phyloP scores from a whole-genome alignment of 495 filamentous ascomycete species.

The Viridothelium virens region DNA sequence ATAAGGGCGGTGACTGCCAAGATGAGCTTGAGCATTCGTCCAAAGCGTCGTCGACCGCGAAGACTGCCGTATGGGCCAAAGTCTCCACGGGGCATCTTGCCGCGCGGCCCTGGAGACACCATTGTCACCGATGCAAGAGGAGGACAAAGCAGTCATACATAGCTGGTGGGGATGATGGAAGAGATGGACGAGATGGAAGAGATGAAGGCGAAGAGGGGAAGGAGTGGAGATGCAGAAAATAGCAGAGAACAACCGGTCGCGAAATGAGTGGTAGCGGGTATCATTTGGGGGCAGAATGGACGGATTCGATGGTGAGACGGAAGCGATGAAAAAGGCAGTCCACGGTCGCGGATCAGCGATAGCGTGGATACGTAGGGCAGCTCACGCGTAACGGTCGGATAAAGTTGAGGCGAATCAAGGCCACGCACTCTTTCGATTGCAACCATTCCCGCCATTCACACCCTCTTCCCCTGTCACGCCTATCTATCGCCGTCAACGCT shows the following conservation, averaged over 20 bases:
- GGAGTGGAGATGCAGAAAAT: background rate
- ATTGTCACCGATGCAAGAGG: background rate
- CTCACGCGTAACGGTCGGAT: too few relatives aligned
- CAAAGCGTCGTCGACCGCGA: conserved; percentile 8
- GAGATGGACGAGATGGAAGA: background rate
- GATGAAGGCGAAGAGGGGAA: background rate
- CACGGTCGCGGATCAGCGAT: background rate
- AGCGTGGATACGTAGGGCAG: too few relatives aligned
- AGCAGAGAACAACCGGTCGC: background rate
- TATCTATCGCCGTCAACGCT: too few relatives aligned
- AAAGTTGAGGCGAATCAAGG: too few relatives aligned
- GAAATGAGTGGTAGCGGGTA: conserved; percentile 2
- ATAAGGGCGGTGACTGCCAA: background rate
- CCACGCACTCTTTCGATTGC: background rate
- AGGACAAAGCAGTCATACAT: background rate
- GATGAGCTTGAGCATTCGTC: background rate
- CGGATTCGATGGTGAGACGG: background rate
- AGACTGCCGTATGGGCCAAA: background rate
- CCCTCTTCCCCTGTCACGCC: too few relatives aligned
- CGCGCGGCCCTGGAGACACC: conserved; percentile 8
- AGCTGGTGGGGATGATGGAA: background rate
- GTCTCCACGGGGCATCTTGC: conserved; percentile 10
- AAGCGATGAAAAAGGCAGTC: conserved; percentile 5
- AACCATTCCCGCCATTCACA: background rate
- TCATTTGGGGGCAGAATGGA: background rate